Base-by-base conservation (phyloP, 306 rosid species). In the Vigna nakashimae region DNA sequence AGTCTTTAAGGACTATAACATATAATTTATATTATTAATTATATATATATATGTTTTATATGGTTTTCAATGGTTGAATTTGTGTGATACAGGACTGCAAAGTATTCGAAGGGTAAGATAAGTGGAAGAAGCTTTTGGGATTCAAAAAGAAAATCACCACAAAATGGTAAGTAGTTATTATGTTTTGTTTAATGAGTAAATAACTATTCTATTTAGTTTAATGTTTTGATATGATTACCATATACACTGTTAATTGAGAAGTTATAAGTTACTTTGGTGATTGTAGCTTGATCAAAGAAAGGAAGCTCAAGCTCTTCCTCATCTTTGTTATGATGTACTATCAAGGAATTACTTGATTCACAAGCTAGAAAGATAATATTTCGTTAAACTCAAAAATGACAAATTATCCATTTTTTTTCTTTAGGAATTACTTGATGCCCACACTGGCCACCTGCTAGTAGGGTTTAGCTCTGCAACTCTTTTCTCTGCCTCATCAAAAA, bases 381-480 rank as follows among this genome's bases (percentile, higher is more conserved):
- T 13, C 12, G 28, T 51, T 77, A 17, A 50, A 51, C 51, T 49
- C 28, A 43, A 9, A 65, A 74, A 50, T 22, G 14, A n/a, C 20
- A 53, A 34, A 24, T 55, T 53, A 56, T 11, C 32, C 49, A 57
- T 2, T 4, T 43, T 24, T 43, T 24, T 26, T 58, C 9, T 26
- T 12, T 8, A 4, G 1, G 22, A 85, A 12, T 20, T 20, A 20
- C 20, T 20, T 1, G 98, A 94, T 30, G 97, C 89, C 97, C 90
- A 92, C 1, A 94, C 97, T 10, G 97, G 97, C 97, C 97, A 94
- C 83, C 95, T 89, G 68, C 97, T 94, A 2, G 97, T 97, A 43
- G 88, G 82, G 74, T 73, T 88, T 3, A 94, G 89, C 79, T 89
- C 97, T 81, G 79, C 58, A 65, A 94, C 90, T 3, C 93, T 97